These are phyloP conservation scores for Pholiota microspora DNA, from an alignment of 768 basidiomycete species.

Conservation along the genomic window DNA sequence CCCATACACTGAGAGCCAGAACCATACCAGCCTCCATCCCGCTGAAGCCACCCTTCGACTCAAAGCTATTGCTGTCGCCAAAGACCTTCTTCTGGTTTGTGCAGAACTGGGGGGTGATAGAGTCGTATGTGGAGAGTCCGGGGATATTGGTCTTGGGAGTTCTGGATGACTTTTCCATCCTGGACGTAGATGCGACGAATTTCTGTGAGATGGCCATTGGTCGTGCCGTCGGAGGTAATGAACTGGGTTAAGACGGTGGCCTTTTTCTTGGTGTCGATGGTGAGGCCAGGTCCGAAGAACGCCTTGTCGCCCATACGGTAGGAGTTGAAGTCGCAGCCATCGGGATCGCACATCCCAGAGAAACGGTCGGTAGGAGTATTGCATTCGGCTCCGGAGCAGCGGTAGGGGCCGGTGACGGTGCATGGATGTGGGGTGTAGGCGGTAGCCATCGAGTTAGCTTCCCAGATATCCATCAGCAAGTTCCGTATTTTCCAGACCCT, in stretches of 20 bases:
- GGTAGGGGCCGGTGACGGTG: constrained; percentile 34
- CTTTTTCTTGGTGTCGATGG: constrained; percentile 47
- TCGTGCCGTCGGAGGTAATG: constrained; percentile 43
- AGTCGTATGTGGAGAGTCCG: constrained; percentile 38
- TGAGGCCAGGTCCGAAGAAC: constrained; percentile 47
- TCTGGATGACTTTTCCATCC: constrained; percentile 48
- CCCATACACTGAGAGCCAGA: constrained; percentile 49
- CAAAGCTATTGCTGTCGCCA: constrained; percentile 46
- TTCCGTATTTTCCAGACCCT: constrained; percentile 22
- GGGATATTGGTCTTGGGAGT: constrained; percentile 46
- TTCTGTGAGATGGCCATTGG: constrained; percentile 46
- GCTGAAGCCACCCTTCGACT: constrained; percentile 36
- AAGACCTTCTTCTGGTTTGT: constrained; percentile 44
- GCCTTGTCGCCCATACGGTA: constrained; percentile 47
- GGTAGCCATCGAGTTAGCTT: constrained; percentile 50
- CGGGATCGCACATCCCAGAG: constrained; percentile 48
- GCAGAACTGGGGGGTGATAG: constrained; percentile 50
- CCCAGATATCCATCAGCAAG: constrained; percentile 56
- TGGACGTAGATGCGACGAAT: constrained; percentile 57
- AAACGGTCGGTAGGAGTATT: constrained; percentile 36
- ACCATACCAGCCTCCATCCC: constrained; percentile 44
- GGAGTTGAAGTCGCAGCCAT: constrained; percentile 64
- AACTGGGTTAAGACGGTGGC: constrained; percentile 63
- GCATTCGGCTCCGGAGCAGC: constrained; percentile 33
- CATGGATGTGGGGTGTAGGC: constrained; percentile 56